A percentile compares a stretch with the other conserved stretches of the same genome.
phyloP scores from a whole-genome alignment of 1,139 yeast species.

The Nakaseomyces sp. region DNA sequence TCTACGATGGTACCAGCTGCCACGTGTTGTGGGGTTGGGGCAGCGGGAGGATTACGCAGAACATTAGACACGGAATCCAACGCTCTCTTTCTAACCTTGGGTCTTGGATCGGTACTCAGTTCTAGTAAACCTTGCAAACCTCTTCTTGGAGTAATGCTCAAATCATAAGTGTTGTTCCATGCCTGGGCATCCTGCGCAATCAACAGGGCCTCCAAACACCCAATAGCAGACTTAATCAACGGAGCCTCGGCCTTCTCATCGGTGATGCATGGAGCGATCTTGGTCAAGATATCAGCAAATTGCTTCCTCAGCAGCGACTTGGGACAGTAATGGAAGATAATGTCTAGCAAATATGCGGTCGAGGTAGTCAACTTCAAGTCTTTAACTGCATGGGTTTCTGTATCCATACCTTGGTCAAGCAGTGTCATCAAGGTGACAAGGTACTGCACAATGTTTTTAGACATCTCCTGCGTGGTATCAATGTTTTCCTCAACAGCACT shows the following conservation, averaged over 20 bases:
- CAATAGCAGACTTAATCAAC: conserved; percentile 71
- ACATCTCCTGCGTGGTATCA: conserved; percentile 16
- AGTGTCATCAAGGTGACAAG: conserved; percentile 76
- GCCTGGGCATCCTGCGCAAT: conserved; percentile 72
- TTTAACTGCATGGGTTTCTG: conserved; percentile 41
- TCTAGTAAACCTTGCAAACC: conserved; percentile 76
- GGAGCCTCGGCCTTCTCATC: conserved; percentile 74
- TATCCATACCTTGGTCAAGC: conserved; percentile 62
- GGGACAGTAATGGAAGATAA: conserved; percentile 70
- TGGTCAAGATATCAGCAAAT: conserved; percentile 68
- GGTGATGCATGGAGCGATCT: conserved; percentile 73
- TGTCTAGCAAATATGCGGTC: conserved; percentile 72
- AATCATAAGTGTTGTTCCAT: conserved; percentile 50
- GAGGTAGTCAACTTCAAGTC: conserved; percentile 63
- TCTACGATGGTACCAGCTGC: conserved; percentile 66
- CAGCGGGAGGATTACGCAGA: conserved; percentile 63
- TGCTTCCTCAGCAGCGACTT: conserved; percentile 57
- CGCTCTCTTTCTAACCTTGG: conserved; percentile 93
- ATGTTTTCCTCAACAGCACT: conserved; percentile 87
- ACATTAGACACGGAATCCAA: conserved; percentile 69
- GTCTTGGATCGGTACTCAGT: conserved; percentile 78
- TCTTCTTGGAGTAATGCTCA: conserved; percentile 66
- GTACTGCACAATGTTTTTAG: conserved; percentile 60
- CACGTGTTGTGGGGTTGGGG: conserved; percentile 73
- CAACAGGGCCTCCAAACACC: conserved; percentile 71